A percentile compares a stretch with the other conserved stretches of the same genome.
phyloP scores from a whole-genome alignment of 495 filamentous ascomycete species.

The Recurvomyces mirabilis region DNA sequence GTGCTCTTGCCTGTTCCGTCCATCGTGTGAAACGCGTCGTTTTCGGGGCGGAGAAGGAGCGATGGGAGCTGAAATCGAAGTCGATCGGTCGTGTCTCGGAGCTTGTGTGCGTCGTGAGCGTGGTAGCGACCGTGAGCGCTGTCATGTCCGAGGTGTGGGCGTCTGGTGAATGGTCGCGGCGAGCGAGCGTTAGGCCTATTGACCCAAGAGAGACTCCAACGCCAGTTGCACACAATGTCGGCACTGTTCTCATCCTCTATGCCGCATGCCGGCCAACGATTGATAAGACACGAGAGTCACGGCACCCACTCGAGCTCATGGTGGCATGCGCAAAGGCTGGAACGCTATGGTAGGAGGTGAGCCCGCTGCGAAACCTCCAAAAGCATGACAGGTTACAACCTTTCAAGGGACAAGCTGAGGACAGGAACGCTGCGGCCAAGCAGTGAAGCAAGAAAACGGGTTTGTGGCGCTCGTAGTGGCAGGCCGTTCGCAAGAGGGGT shows the following conservation, averaged over 20 bases:
- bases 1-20: conserved; percentile 1
- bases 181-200: conserved; percentile 13
- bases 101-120: conserved; percentile 1
- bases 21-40: neutral
- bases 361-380: neutral
- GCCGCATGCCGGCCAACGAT: conserved; percentile 3
- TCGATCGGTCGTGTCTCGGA: neutral
- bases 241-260: conserved; percentile 27
- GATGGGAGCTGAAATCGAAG: conserved; percentile 1
- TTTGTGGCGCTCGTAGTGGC: conserved; percentile 2
- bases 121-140: conserved; percentile 5
- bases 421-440: neutral
- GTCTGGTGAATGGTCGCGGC: conserved; percentile 3
- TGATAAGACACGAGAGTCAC: neutral
- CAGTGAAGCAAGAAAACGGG: neutral
- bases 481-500: conserved; percentile 4
- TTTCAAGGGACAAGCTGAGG: neutral
- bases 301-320: neutral
- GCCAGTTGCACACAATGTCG: conserved; percentile 23
- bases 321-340: too few relatives aligned
- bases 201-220: conserved; percentile 9
- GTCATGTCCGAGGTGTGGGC: conserved; percentile 12
- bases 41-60: conserved; percentile 13
- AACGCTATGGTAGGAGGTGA: too few relatives aligned
- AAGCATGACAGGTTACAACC: conserved; percentile 3